A percentile compares a stretch with the other conserved stretches of the same genome.
Conservation (phyloP, 345 rosid genomes). For the Ricinus communis region DNA sequence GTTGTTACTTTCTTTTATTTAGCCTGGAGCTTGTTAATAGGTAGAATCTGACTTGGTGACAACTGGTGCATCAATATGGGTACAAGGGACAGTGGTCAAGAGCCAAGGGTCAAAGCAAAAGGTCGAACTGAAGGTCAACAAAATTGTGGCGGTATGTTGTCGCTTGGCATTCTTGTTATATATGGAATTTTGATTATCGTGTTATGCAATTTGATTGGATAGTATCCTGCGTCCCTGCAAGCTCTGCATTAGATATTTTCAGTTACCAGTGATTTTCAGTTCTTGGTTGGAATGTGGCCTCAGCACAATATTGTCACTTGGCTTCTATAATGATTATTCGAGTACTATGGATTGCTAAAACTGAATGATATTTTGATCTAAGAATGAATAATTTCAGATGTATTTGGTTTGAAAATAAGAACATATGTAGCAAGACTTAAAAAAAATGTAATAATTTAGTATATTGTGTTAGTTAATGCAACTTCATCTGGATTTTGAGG, state of each 20-base stretch:
- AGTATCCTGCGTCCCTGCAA: not conserved
- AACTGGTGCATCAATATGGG: constrained; percentile 83
- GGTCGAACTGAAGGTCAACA: constrained; percentile 78
- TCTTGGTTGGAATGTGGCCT: no score
- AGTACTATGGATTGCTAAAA: no score
- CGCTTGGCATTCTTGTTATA: constrained; percentile 2
- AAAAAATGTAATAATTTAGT: not conserved
- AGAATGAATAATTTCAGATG: not conserved
- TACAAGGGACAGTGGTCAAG: constrained; percentile 73
- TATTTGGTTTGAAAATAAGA: not conserved
- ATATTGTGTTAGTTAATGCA: not conserved
- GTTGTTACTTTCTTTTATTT: constrained; percentile 17
- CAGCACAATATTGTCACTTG: not conserved
- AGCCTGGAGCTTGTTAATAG: constrained; percentile 36
- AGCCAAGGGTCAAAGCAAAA: constrained; percentile 96
- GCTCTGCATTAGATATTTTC: not conserved
- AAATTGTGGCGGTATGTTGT: constrained; percentile 64
- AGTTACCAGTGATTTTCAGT: not conserved
- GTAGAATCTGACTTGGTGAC: constrained; percentile 76
- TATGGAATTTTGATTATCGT: not conserved
- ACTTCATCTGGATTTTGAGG: not conserved
- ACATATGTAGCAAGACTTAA: not conserved
- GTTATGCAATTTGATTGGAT: not conserved
- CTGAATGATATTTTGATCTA: no score
- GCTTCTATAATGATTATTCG: not conserved